phyloP scores from a whole-genome alignment of 2,329 filamentous ascomycete species.

The Botryotinia narcissicola region DNA sequence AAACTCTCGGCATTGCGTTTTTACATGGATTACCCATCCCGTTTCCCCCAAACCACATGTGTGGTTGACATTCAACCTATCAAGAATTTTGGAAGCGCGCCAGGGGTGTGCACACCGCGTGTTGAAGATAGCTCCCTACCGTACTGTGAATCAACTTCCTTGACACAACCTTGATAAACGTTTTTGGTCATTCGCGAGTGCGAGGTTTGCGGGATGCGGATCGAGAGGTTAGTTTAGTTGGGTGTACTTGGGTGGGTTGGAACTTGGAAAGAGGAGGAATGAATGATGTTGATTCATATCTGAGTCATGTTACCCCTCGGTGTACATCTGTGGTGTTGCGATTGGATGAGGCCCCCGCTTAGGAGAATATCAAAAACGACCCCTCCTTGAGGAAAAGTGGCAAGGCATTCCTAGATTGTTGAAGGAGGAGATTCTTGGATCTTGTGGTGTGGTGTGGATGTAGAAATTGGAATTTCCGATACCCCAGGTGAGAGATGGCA shows the following conservation, averaged over 20 bases:
- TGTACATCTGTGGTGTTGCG: not conserved
- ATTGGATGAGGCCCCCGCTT: not conserved
- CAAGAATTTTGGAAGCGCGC: not conserved
- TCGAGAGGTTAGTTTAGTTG: not conserved
- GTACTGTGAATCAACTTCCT: not conserved
- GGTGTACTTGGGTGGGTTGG: not conserved
- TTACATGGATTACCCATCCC: not conserved
- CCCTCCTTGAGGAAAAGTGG: not conserved
- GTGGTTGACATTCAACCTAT: not conserved
- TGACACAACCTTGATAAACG: not conserved
- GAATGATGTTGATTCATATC: not conserved
- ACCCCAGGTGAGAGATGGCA: not conserved
- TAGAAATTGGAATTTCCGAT: not conserved
- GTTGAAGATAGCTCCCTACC: not conserved
- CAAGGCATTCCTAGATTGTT: not conserved
- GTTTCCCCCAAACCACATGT: not conserved
- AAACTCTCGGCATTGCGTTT: not conserved
- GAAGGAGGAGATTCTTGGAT: not conserved
- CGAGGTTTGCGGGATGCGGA: not conserved
- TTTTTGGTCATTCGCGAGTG: not conserved
- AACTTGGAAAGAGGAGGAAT: not conserved
- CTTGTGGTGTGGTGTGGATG: not conserved
- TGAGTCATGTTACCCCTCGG: constrained; percentile 1
- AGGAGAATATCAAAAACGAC: not conserved
- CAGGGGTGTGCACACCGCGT: not conserved